Evolutionary conservation across 441 rosid species (phyloP), one percentile per base, ranked within the genome.

Genomic region (Breynia disticha): DNA sequence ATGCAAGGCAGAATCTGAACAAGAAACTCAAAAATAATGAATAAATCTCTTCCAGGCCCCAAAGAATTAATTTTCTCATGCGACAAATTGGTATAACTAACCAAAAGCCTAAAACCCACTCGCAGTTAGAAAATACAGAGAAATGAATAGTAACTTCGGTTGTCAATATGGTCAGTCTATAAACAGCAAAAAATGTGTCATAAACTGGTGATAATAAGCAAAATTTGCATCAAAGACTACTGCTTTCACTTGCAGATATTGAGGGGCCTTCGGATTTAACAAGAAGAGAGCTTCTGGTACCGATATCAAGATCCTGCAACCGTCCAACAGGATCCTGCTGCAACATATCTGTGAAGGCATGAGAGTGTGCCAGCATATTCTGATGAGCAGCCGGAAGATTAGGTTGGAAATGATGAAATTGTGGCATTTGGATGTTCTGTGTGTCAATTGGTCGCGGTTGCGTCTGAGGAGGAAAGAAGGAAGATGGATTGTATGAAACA

Each of bases 281-380:
- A 19, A 77, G 56, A 60, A 69, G 77, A 38, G 86, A 63, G 65
- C 78, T 78, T 66, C 86, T 75, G 61, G 75, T 75, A 54, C 76
- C 65, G 69, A 85, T 87, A 71, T 87, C 95, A 21, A 87, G 90
- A 63, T 91, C 95, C 73, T 87, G 90, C 70, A 87, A 64, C 61
- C 76, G 81, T 58, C 80, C 83, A 16, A 84, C 86, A 56, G 67
- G 80, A 64, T 86, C 90, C 62, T 81, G 82, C 60, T 72, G 87
- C 78, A 74, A 67, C 70, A 79, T 73, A 21, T 82, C 90, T 0
- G 86, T 64, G 64, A 60, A 83, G 42, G 73, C 68, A 59, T 76
- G 78, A 28, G 81, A 70, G 24, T 72, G 75, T 56, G 61, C 57
- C 20, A 67, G 64, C 67, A 67, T 60, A 51, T 76, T 67, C 58